Percentiles rank a stretch among this genome's conserved stretches.
Evolutionary conservation across 73 alveolate species (phyloP).

Genomic region (Tetrahymena malaccensis): DNA sequence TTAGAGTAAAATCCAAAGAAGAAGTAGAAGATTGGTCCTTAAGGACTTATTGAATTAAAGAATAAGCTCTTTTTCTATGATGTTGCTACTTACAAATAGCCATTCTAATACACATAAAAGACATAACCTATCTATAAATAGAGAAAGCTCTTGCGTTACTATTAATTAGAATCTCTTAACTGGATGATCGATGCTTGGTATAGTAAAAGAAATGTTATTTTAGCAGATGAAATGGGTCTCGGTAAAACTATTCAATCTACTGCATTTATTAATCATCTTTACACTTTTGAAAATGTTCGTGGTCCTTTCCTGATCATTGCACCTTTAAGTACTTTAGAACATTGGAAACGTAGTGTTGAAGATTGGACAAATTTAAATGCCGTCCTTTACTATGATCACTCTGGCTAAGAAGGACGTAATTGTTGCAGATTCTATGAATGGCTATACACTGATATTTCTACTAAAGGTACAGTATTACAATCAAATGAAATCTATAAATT

Average conservation of each 20-base stretch:
- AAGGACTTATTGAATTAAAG: background rate
- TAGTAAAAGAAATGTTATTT: constrained; percentile 61
- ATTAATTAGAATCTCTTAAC: constrained; percentile 80
- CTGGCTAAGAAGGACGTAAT: constrained; percentile 72
- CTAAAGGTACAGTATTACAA: constrained; percentile 56
- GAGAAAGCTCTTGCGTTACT: constrained; percentile 59
- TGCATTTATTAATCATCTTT: constrained; percentile 54
- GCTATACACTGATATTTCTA: constrained; percentile 68
- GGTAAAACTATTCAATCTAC: constrained; percentile 94
- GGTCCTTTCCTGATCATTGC: constrained; percentile 87
- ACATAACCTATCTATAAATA: constrained; percentile 43
- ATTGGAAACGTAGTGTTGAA: constrained; percentile 84
- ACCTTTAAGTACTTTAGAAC: constrained; percentile 81
- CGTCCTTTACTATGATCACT: constrained; percentile 73
- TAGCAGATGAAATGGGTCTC: constrained; percentile 97
- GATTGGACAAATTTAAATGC: constrained; percentile 83
- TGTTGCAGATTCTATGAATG: constrained; percentile 63
- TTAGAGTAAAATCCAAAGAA: background rate
- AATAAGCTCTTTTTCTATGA: background rate
- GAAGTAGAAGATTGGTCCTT: background rate
- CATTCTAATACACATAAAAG: constrained; percentile 22
- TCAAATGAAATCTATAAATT: constrained; percentile 64
- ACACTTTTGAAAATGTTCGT: constrained; percentile 34
- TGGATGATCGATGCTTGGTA: constrained; percentile 85
- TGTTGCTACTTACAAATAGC: background rate